Conservation (phyloP, 108 stramenopile species). For the Nitzschia sp. region DNA sequence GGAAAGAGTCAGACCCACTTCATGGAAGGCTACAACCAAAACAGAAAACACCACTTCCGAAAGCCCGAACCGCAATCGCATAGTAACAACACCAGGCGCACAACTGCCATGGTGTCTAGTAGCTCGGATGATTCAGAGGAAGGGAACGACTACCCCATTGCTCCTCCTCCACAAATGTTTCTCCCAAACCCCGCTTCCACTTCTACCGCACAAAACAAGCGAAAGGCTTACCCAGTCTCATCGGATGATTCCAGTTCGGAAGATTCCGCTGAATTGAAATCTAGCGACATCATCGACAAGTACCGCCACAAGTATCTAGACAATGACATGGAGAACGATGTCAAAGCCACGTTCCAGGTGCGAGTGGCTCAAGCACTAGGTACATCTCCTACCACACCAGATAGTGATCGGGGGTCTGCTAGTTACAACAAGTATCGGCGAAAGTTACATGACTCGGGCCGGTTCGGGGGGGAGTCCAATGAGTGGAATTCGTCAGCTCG, state of each 20-base stretch:
- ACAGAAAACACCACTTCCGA: too few relatives aligned
- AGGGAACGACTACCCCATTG: too few relatives aligned
- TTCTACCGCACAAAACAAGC: too few relatives aligned
- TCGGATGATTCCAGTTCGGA: conserved; percentile 2
- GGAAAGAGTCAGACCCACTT: too few relatives aligned
- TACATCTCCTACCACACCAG: not conserved
- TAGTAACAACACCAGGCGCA: too few relatives aligned
- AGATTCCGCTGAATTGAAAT: not conserved
- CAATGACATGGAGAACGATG: not conserved
- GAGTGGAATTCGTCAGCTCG: not conserved
- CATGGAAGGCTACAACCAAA: too few relatives aligned
- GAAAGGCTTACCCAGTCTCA: not conserved
- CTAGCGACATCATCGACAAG: conserved; percentile 10
- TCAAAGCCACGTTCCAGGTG: not conserved
- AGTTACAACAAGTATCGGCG: conserved; percentile 14
- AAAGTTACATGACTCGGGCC: not conserved
- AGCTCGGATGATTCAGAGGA: too few relatives aligned
- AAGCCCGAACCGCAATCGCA: too few relatives aligned
- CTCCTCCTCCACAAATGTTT: too few relatives aligned
- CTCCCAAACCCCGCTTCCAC: too few relatives aligned
- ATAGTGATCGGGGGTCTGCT: not conserved
- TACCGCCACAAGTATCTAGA: conserved; percentile 15
- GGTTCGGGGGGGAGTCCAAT: not conserved
- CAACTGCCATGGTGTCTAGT: too few relatives aligned
- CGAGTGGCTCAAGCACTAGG: not conserved